Evolutionary conservation across 179 eudicot species (phyloP), one percentile per base, ranked within the genome.

Genomic region (Beta lomatogona): DNA sequence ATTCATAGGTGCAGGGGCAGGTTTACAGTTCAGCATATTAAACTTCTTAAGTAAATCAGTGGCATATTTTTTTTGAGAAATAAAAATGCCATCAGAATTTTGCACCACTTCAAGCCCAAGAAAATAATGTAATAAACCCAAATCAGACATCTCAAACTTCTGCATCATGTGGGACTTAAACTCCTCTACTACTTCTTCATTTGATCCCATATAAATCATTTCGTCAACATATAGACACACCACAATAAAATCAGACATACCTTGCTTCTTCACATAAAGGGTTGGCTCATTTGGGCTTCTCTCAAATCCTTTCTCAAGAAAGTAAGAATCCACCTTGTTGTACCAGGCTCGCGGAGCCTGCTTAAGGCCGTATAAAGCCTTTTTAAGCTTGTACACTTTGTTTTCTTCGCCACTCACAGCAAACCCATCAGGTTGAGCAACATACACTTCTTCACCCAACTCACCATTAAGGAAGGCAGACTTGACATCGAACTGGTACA

Each of bases 1-100:
- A 72, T 72, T 72, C 76, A 72, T 72, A 15, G 59, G 60, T 6
- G 59, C 52, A 1, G 59, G 15, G 1, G 76, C 36, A 19, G 59
- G 59, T 3, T n/a, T 52, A 21, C 59, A 72, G 9, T 21, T 21
- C 71, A 59, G 2, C 79, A 77, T 61, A 63, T 77, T 63, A 21
- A 77, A 77, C 79, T 68, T 61, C 19, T 60, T 77, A 1, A 77
- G 21, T 22, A 77, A 46, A 19, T 61, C 57, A 41, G 9, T 44
- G 0, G 71, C 69, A 59, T 77, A 77, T 46, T 77, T 77, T 46
- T 19, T 61, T 60, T n/a, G 31, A 7, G 79, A 77, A 76, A 77
- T 44, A 45, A 77, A 61, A 9, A 77, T 77, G n/a, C n/a, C n/a
- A n/a, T n/a, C n/a, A n/a, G n/a, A n/a, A n/a, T n/a, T n/a, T n/a